Evolutionary conservation across 352 stramenopile species (phyloP), one percentile per base, ranked within the genome.

Genomic region (Pythium angustatum): DNA sequence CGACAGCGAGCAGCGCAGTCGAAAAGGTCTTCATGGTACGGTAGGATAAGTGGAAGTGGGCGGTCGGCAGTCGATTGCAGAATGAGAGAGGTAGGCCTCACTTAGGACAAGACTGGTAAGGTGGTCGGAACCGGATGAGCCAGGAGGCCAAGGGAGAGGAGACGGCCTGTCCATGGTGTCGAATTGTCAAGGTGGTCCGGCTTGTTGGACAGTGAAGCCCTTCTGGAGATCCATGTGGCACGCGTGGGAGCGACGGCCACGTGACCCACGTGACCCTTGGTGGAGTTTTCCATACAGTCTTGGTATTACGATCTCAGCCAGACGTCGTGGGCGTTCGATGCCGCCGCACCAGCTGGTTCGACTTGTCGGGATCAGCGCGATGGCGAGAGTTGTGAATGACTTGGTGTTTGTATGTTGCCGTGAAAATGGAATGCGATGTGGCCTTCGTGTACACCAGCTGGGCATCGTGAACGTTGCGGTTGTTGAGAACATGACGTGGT

Each of bases 11-110:
- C 38, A 69, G 31, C 10, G 54, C 17, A 3, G 62, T 40, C 38
- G 49, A 64, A 26, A 50, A 33, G 47, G 58, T 64, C 34, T 64
- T 64, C 58, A 64, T 64, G 58, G 30, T 62, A 6, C 24, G 5
- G 38, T 19, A n/a, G 7, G 9, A 12, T 41, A 4, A 22, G 26
- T 52, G 17, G 40, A 17, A 19, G 30, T 41, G 10, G 22, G 31
- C 22, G 40, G 49, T 38, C 7, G 15, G 19, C 17, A 30, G 27
- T 28, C 24, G 47, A 9, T n/a, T 19, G 58, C 2, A n/a, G 34
- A 58, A 58, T 43, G 33, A n/a, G 26, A 15, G 52, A 43, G 53
- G 58, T 55, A 5, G 8, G 21, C 26, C 8, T 27, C 14, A 14
- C 33, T 38, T 14, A n/a, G n/a, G n/a, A n/a, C n/a, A n/a, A n/a